Percentiles rank a stretch among this genome's conserved stretches.
These are phyloP conservation scores for Microbotryomycetes sp. DNA, from an alignment of 1,284 basidiomycete species.

Conservation along the genomic window DNA sequence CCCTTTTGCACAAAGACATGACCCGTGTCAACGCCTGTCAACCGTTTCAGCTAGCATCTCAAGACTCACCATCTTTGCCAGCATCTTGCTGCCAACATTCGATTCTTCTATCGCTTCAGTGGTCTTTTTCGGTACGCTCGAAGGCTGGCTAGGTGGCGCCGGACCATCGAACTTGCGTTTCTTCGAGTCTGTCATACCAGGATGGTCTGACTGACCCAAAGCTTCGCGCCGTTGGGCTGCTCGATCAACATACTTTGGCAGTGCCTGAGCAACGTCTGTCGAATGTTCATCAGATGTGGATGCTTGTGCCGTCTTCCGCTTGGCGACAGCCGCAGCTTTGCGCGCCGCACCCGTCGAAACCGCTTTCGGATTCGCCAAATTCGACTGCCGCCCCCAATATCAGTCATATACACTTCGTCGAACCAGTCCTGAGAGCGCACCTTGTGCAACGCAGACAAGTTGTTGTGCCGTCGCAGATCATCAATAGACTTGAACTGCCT, in stretches of 20 bases:
- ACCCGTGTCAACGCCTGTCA: too few species aligned
- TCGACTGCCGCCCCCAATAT: conserved; percentile 22
- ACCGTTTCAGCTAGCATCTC: too few species aligned
- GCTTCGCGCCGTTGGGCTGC: conserved; percentile 78
- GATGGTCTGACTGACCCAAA: conserved; percentile 81
- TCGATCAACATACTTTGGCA: conserved; percentile 79
- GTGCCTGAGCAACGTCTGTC: conserved; percentile 26
- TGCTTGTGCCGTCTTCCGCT: conserved; percentile 47
- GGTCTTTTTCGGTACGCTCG: conserved; percentile 54
- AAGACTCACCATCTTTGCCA: conserved; percentile 79
- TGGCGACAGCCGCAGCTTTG: conserved; percentile 47
- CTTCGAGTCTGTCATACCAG: conserved; percentile 41
- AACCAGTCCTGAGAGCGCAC: neutral
- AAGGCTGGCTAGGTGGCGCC: conserved; percentile 48
- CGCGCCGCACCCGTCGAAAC: conserved; percentile 14
- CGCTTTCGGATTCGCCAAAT: conserved; percentile 26
- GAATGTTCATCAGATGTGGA: conserved; percentile 40
- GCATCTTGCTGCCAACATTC: conserved; percentile 79
- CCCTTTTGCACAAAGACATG: conserved; percentile 46
- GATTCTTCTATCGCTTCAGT: conserved; percentile 65
- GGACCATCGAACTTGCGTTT: conserved; percentile 53
- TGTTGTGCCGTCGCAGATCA: conserved; percentile 74
- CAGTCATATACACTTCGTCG: neutral
- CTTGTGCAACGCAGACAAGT: conserved; percentile 85
- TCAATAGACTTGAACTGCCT: conserved; percentile 83